Evolutionary conservation across 495 filamentous ascomycete species (phyloP), one percentile per base, ranked within the genome.

Genomic region (Ascobolus immersus): DNA sequence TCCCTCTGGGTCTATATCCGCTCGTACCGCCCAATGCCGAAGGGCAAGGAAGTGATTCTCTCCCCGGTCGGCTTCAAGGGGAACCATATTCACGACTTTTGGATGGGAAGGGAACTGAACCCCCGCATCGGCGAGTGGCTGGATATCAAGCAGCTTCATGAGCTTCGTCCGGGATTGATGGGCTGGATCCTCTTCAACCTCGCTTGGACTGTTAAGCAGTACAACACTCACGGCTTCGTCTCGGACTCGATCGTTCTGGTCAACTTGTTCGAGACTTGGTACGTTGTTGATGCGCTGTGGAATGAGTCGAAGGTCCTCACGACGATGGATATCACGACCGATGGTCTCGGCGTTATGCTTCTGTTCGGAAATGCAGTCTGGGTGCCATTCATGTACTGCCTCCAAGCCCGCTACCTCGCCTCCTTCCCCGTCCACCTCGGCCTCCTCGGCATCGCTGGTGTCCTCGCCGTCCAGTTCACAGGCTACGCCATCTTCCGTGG

Each of bases 341-440:
- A 96, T 45, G 89, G 86, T 10, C 93, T 94, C 44, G 89, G 86
- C 28, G 79, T 75, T 52, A 96, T 96, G 86, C 57, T 96, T n/a
- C 60, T 76, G 2, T 94, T 93, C 42, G 86, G 84, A 21, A 86
- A 94, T 45, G 60, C 93, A 3, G 77, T 72, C 43, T 94, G 86
- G 89, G 61, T 93, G 7, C 86, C 86, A 2, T 82, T 93, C 57
- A 58, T 74, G 34, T 94, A 92, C 62, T 73, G 65, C 24, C 57
- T 79, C 32, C 84, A 91, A 52, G 66, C 73, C 11, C 67, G 78
- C n/a, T 96, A 94, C 48, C 69, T 96, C 12, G 64, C 84, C 11
- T 59, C 71, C 7, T 74, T 86, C 55, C 86, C 86, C 1, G 57
- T 79, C 19, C 54, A 68, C 22, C 73, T 94, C 2, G 81, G 81